phyloP scores from a whole-genome alignment of 2,329 filamentous ascomycete species.

The Chaetomiaceae sp. region DNA sequence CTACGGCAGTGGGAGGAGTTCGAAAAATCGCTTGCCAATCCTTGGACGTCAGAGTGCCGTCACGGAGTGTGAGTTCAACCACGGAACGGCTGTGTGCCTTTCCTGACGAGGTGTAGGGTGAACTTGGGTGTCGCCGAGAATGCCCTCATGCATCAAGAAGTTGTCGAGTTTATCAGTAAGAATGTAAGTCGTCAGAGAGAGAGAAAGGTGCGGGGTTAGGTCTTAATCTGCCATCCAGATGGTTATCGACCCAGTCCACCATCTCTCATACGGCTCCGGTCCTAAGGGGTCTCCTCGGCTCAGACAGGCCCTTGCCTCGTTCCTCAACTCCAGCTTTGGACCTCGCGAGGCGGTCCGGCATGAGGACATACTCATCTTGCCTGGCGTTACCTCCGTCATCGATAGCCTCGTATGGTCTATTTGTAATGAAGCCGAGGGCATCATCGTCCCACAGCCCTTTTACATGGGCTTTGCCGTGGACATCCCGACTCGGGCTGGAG shows the following conservation, averaged over 20 bases:
- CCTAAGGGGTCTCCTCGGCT: conserved; percentile 30
- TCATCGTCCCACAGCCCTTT: conserved; percentile 30
- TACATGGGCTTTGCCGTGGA: too few relatives aligned
- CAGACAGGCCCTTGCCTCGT: conserved; percentile 22
- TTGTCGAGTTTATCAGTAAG: conserved; percentile 18
- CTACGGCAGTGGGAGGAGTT: conserved; percentile 21
- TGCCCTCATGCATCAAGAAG: conserved; percentile 24
- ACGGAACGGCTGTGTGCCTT: background rate
- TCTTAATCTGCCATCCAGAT: too few relatives aligned
- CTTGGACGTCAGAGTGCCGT: conserved; percentile 23
- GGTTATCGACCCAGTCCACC: conserved; percentile 20
- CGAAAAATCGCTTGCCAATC: conserved; percentile 23
- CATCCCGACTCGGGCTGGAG: too few relatives aligned
- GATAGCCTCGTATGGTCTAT: conserved; percentile 28
- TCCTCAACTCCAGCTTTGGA: conserved; percentile 25
- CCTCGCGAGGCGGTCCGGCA: conserved; percentile 17
- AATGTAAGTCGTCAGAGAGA: too few relatives aligned
- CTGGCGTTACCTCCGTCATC: conserved; percentile 27
- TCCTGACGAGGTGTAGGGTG: conserved; percentile 15
- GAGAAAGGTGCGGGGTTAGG: too few relatives aligned
- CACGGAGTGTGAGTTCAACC: conserved; percentile 16
- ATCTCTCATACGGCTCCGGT: conserved; percentile 31
- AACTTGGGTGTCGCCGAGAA: conserved; percentile 27
- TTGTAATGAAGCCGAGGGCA: conserved; percentile 30
- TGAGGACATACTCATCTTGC: conserved; percentile 27